Conservation (phyloP, 495 filamentous ascomycete species). For the Aspergillus carlsbadensis region DNA sequence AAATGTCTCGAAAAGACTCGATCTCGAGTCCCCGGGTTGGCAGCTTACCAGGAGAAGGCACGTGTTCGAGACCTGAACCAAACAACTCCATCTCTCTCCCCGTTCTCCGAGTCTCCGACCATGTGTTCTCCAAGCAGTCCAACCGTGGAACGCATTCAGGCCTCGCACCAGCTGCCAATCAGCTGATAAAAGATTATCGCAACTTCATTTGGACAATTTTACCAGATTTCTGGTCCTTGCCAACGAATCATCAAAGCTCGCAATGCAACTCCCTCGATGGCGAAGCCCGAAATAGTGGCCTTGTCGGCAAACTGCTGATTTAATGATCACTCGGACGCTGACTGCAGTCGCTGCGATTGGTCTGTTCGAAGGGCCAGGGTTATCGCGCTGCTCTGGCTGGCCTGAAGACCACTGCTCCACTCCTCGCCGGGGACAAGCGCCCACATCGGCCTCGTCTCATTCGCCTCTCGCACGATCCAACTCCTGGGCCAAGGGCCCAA, state of each 20-base stretch:
- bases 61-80: too few relatives aligned
- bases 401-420: not conserved
- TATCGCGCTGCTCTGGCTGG: conserved; percentile 12
- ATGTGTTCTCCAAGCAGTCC: too few relatives aligned
- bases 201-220: not conserved
- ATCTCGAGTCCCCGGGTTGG: too few relatives aligned
- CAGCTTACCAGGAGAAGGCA: too few relatives aligned
- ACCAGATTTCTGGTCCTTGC: not conserved
- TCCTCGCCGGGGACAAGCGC: not conserved
- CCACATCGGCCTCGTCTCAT: conserved; percentile 2
- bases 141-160: too few relatives aligned
- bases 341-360: not conserved
- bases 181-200: not conserved
- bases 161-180: not conserved
- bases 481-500: not conserved
- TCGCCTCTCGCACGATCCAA: not conserved
- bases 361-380: not conserved
- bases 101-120: too few relatives aligned
- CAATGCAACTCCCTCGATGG: not conserved
- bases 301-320: not conserved
- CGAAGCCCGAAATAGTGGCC: not conserved
- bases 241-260: not conserved
- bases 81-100: not conserved
- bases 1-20: too few relatives aligned
- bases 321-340: not conserved